phyloP scores from a whole-genome alignment of 23 red algal genomes.

The Gracilaria caudata region DNA sequence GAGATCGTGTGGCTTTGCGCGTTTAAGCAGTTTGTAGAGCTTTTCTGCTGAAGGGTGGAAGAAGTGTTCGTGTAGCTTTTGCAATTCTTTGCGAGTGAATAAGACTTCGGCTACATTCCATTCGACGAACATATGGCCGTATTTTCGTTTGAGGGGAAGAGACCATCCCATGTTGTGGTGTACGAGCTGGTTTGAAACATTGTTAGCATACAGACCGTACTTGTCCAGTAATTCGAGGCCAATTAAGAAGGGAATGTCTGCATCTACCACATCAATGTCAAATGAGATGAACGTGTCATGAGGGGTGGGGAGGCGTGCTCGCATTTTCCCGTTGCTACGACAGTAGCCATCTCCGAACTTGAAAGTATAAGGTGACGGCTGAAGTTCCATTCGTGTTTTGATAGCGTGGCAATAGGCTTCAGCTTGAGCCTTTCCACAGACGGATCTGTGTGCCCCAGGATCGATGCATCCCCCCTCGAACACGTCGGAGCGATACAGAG shows the following conservation, averaged over 20 bases:
- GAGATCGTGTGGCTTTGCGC: conserved; percentile 3
- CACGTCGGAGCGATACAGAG: neutral
- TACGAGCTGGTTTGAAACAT: neutral
- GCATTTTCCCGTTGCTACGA: conserved; percentile 16
- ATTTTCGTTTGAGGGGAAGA: conserved; percentile 2
- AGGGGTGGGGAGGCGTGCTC: neutral
- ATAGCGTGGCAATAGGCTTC: neutral
- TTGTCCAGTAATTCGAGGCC: conserved; percentile 35
- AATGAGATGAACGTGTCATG: conserved; percentile 2
- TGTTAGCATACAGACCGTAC: conserved; percentile 10
- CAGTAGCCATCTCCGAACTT: conserved; percentile 29
- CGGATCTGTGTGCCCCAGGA: neutral
- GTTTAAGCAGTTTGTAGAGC: conserved; percentile 54
- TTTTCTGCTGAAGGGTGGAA: conserved; percentile 29
- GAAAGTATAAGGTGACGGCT: conserved; percentile 22
- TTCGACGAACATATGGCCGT: conserved; percentile 46
- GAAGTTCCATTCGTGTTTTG: neutral
- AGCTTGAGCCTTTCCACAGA: neutral
- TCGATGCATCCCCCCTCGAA: neutral
- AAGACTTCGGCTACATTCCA: neutral
- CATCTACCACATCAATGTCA: conserved; percentile 20
- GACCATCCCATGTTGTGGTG: neutral
- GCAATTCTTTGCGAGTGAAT: conserved; percentile 35
- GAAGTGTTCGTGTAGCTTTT: conserved; percentile 50
- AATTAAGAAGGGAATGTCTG: conserved; percentile 27